Base-by-base conservation (phyloP, 352 stramenopile genomes). In the Blastocystis sp. region DNA sequence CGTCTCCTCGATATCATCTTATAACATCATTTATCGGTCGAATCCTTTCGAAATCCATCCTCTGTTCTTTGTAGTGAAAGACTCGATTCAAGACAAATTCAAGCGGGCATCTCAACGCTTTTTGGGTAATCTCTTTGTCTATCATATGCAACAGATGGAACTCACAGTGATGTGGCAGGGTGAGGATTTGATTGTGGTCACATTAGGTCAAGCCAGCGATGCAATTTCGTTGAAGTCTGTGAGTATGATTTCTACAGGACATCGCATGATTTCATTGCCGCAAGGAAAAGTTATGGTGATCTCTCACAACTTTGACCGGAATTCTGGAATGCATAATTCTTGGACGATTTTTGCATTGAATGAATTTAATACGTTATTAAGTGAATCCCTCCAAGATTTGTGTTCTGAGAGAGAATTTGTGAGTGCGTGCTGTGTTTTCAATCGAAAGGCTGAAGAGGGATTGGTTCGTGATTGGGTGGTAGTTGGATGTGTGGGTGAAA, bases 151-250 rank as follows among this genome's bases (percentile, higher is more conserved):
- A 22, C 30, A 30, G 15, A 22, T 27, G 30, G 27, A 27, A 33
- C 24, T 53, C 48, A 66, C 35, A 24, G 42, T 84, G 24, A 84
- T 84, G 73, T 84, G 73, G 73, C 48, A 84, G 13, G 42, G 68
- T 7, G 17, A 44, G 3, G 44, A 66, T 27, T n/a, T 84, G n/a
- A 27, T 84, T 19, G 37, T 27, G 22, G 30, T 84, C 6, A 22
- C 27, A 4, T 42, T 84, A 19, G 73, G 59, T 11, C 58, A 27
- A 30, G 9, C 27, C 0, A 42, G 42, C 2, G 40, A 22, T 4
- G 22, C 24, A 13, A 68, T 68, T 35, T 84, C 73, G 33, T 56
- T 84, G 17, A 37, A 68, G n/a, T 68, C 73, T 19, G 1, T 35
- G 17, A n/a, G 5, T 42, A 58, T 66, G 15, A 11, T 22, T 24